These are phyloP conservation scores for Diutina rugosa DNA, from an alignment of 1,139 yeast species.

Conservation along the genomic window DNA sequence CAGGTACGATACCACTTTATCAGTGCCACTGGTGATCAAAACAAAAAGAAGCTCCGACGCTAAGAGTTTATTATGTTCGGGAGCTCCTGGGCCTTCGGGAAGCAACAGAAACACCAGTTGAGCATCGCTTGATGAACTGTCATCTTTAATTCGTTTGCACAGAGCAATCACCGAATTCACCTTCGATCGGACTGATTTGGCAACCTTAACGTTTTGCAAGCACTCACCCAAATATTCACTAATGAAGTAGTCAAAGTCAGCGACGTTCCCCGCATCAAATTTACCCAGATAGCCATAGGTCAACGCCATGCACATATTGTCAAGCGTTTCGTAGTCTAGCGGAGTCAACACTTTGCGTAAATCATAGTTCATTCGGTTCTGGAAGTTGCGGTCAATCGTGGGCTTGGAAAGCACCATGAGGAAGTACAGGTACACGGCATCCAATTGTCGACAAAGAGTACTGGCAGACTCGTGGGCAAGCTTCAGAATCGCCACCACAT, in stretches of 20 bases:
- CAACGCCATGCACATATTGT: slow-evolving; percentile 45
- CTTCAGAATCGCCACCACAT: slow-evolving; percentile 61
- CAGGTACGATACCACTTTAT: slow-evolving; percentile 17
- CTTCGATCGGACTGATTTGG: slow-evolving; percentile 21
- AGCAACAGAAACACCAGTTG: not conserved
- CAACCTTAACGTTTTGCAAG: slow-evolving; percentile 18
- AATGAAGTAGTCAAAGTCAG: slow-evolving; percentile 3
- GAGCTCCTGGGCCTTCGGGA: slow-evolving; percentile 4
- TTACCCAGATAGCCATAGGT: slow-evolving; percentile 18
- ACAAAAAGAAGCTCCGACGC: slow-evolving; percentile 25
- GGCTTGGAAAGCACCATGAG: slow-evolving; percentile 70
- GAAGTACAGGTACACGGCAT: slow-evolving; percentile 66
- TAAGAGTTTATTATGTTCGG: slow-evolving; percentile 7
- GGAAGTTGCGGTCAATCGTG: slow-evolving; percentile 55
- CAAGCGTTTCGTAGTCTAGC: slow-evolving; percentile 51
- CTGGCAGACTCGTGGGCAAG: slow-evolving; percentile 22
- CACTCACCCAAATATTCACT: slow-evolving; percentile 7
- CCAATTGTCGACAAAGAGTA: slow-evolving; percentile 47
- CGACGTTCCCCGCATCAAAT: slow-evolving; percentile 2
- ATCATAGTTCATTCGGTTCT: slow-evolving; percentile 69
- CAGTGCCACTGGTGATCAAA: slow-evolving; percentile 12
- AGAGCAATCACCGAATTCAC: slow-evolving; percentile 16
- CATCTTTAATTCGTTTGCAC: slow-evolving; percentile 11
- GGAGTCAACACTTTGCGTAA: slow-evolving; percentile 64
- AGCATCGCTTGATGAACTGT: not conserved